Evolutionary conservation across 1,139 yeast genomes (phyloP), one percentile per base, ranked within the genome.

Genomic region (Nakaseomyces glabratus): DNA sequence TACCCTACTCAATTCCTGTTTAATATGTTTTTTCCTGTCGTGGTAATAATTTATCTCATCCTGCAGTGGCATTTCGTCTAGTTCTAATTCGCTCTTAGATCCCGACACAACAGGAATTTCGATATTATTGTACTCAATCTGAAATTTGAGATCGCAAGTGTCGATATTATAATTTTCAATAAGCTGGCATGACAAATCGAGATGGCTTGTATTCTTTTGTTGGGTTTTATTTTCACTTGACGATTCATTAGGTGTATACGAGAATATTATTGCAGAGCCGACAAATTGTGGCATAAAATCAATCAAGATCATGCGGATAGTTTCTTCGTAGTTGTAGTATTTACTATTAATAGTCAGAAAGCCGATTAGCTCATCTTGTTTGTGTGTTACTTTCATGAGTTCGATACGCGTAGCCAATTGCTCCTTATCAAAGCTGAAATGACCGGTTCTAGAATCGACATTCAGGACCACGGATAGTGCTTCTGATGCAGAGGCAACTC

Each of bases 261-360:
- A 48, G 47, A 13, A 40, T 36, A 37, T 44, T 42, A 14, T 33
- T 22, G 19, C 40, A 35, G 9, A 42, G 16, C 19, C 36, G 24
- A 8, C 21, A 11, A 13, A 38, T 10, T 7, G 10, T 20, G 16
- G 8, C 11, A 4, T n/a, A 14, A 16, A 24, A 13, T 25, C 31
- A 6, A n/a, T 14, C 13, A 12, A 18, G 11, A 36, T 10, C 31
- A 22, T 20, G 11, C 36, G 20, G 12, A 44, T 34, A 7, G 36
- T 15, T 9, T 34, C 24, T 9, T 38, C 15, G 24, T 41, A 46
- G 30, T 41, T 37, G 25, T 30, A 42, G 10, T 35, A 13, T 11
- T 31, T 23, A 12, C 34, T 36, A 25, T 45, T 40, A 15, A 41
- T 19, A 4, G 38, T 24, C 34, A 46, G 19, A 9, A 46, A 12